A percentile compares a stretch with the other conserved stretches of the same genome.
Conservation (phyloP, 208 protist species). For the Wallacemonas sp. region DNA sequence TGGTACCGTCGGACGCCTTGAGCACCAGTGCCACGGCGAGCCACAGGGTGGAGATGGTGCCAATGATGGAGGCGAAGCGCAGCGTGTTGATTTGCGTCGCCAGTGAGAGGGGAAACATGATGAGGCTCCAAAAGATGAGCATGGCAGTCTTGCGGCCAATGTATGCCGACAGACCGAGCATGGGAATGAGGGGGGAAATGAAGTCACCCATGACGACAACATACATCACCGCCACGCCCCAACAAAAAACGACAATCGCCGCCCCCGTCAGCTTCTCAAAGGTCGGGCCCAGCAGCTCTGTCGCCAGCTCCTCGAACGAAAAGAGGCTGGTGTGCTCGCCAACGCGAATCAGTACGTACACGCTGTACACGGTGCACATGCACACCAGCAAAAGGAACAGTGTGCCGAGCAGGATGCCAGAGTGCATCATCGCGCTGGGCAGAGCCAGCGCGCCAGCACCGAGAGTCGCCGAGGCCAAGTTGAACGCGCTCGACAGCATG, state of each 20-base stretch:
- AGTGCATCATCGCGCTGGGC: constrained; percentile 69
- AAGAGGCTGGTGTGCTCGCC: constrained; percentile 53
- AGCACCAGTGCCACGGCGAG: constrained; percentile 51
- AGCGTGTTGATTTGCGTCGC: constrained; percentile 66
- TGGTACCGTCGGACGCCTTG: constrained; percentile 17
- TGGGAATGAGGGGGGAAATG: constrained; percentile 48
- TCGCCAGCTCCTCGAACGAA: constrained; percentile 73
- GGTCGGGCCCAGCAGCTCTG: constrained; percentile 45
- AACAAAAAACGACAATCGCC: constrained; percentile 82
- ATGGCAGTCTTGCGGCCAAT: constrained; percentile 48
- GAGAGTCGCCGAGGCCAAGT: constrained; percentile 75
- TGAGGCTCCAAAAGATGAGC: constrained; percentile 72
- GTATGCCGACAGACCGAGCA: constrained; percentile 27
- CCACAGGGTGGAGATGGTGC: constrained; percentile 55
- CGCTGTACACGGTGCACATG: constrained; percentile 69
- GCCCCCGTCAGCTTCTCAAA: constrained; percentile 54
- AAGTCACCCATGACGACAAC: constrained; percentile 87
- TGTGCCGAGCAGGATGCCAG: constrained; percentile 43
- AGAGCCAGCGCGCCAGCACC: constrained; percentile 78
- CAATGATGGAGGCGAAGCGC: constrained; percentile 76
- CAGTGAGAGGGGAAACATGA: constrained; percentile 85
- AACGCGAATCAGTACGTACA: constrained; percentile 68
- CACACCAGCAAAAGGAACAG: constrained; percentile 51
- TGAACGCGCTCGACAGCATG: constrained; percentile 75
- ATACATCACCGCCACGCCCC: constrained; percentile 83